These are phyloP conservation scores for Astrocystis sublimbata DNA, from an alignment of 495 filamentous ascomycete genomes.

Conservation along the genomic window DNA sequence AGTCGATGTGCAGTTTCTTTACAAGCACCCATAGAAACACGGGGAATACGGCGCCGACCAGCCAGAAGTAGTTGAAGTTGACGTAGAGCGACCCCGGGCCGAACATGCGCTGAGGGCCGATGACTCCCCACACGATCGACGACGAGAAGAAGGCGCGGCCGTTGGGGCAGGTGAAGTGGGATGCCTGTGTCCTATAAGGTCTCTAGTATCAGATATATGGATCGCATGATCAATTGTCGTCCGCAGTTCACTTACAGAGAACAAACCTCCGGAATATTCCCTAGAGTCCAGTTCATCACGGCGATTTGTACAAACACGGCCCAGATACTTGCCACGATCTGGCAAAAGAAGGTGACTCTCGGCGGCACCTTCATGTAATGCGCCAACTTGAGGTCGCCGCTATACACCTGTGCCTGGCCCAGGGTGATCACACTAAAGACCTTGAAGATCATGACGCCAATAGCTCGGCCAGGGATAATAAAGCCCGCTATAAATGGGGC, in stretches of 20 bases:
- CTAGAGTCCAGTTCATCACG: conserved; percentile 63
- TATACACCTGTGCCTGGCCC: conserved; percentile 55
- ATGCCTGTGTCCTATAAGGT: conserved; percentile 35
- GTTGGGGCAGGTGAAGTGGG: conserved; percentile 61
- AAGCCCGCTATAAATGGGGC: conserved; percentile 67
- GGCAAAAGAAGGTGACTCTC: conserved; percentile 58
- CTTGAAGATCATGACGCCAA: conserved; percentile 68
- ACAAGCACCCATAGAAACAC: conserved; percentile 53
- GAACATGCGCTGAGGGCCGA: conserved; percentile 59
- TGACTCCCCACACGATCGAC: conserved; percentile 59
- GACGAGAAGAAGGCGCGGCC: conserved; percentile 60
- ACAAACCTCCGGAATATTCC: conserved; percentile 56
- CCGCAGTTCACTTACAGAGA: conserved; percentile 24
- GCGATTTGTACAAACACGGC: conserved; percentile 60
- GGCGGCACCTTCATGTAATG: conserved; percentile 71
- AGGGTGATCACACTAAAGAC: conserved; percentile 61
- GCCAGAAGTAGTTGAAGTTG: conserved; percentile 60
- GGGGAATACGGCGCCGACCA: conserved; percentile 52
- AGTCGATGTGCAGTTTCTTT: conserved; percentile 49
- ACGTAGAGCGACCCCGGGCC: conserved; percentile 59
- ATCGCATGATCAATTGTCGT: background rate
- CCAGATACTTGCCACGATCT: conserved; percentile 58
- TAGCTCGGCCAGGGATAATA: conserved; percentile 60
- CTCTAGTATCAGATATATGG: background rate
- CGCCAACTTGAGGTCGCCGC: conserved; percentile 55